Percentiles rank a stretch among this genome's conserved stretches.
Evolutionary conservation across 257 asterid species (phyloP).

Genomic region (Scutellaria baicalensis): DNA sequence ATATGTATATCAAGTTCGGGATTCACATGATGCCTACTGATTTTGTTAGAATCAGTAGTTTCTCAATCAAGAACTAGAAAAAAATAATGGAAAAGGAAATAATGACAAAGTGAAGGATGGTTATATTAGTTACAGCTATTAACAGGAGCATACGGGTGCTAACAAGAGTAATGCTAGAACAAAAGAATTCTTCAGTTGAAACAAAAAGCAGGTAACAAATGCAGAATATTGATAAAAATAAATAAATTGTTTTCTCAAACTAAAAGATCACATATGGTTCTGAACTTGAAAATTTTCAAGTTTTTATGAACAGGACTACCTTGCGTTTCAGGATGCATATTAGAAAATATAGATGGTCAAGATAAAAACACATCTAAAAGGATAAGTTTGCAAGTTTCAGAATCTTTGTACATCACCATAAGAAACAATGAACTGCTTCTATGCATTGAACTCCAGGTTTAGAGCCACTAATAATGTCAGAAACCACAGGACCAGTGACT

Average conservation of each 20-base stretch:
- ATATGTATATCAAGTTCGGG: constrained; percentile 4
- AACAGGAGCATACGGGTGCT: neutral
- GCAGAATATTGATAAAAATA: no score
- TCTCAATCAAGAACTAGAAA: neutral
- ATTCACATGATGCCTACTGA: constrained; percentile 3
- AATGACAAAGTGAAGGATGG: neutral
- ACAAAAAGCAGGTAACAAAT: neutral
- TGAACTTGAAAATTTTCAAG: neutral
- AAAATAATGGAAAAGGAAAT: neutral
- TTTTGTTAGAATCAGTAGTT: neutral
- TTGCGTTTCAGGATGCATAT: neutral
- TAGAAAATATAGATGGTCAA: neutral
- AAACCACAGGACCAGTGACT: neutral
- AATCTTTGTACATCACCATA: no score
- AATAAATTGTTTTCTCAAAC: neutral
- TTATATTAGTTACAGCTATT: neutral
- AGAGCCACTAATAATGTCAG: neutral
- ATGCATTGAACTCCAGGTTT: neutral
- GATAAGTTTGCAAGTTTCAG: neutral
- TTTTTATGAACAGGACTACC: neutral
- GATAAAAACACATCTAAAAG: neutral
- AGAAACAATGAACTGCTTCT: no score
- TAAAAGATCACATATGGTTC: neutral
- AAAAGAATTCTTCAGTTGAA: neutral
- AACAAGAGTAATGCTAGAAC: neutral